phyloP scores from a whole-genome alignment of 345 rosid genomes.

The Ceriops tagal region DNA sequence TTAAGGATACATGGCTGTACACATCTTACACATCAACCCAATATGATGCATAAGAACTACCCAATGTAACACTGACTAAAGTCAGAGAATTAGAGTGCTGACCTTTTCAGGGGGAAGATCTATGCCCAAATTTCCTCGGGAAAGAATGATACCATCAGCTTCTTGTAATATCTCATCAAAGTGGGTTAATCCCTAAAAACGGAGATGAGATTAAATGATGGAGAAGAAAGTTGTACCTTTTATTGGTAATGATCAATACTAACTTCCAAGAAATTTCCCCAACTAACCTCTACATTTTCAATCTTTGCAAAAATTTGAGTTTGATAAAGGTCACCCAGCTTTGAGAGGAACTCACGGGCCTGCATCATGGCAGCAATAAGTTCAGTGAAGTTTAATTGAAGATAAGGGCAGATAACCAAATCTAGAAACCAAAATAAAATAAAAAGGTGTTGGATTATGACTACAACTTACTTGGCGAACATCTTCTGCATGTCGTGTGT shows the following conservation, averaged over 20 bases:
- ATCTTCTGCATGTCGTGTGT: slow-evolving; percentile 92
- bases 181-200: slow-evolving; percentile 74
- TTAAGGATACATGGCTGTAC: background rate
- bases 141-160: slow-evolving; percentile 98
- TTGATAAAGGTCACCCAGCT: slow-evolving; percentile 77
- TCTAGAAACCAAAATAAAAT: background rate
- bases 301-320: slow-evolving; percentile 96
- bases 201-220: background rate
- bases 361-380: slow-evolving; percentile 27
- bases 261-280: background rate
- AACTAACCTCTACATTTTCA: slow-evolving; percentile 78
- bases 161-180: slow-evolving; percentile 98
- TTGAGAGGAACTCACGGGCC: slow-evolving; percentile 83
- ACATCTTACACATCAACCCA: background rate
- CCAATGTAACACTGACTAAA: background rate
- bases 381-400: background rate
- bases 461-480: slow-evolving; percentile 63
- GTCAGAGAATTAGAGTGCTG: slow-evolving; percentile 14
- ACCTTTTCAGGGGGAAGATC: slow-evolving; percentile 99
- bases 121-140: slow-evolving; percentile 95
- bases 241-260: no score
- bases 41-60: background rate
- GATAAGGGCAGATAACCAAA: background rate
- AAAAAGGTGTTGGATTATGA: background rate
- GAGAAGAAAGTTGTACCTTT: slow-evolving; percentile 1